Conservation (phyloP, 768 basidiomycete species). For the Psilocybe sp. region DNA sequence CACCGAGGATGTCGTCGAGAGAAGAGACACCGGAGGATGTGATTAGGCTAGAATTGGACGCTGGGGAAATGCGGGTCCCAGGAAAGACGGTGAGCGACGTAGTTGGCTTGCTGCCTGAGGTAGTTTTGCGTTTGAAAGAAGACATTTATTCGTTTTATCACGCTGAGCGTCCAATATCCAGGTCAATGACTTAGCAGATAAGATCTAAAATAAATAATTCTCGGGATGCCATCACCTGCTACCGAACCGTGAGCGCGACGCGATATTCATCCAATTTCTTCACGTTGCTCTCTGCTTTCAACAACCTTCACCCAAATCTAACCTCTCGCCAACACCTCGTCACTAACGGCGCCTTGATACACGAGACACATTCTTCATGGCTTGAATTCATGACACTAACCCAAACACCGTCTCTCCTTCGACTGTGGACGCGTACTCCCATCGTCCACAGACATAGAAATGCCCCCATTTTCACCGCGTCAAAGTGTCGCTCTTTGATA, state of each 20-base stretch:
- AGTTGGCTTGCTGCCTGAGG: conserved; percentile 33
- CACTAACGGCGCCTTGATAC: conserved; percentile 1
- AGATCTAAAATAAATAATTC: not conserved
- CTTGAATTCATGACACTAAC: no score
- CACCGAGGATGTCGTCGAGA: conserved; percentile 92
- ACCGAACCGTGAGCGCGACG: no score
- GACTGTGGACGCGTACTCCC: no score
- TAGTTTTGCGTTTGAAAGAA: conserved; percentile 72
- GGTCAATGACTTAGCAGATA: conserved; percentile 1
- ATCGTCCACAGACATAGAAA: no score
- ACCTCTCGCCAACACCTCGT: conserved; percentile 1
- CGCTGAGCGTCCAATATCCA: not conserved
- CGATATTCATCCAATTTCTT: no score
- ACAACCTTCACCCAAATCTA: not conserved
- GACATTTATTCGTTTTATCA: conserved; percentile 44
- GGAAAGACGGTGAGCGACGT: conserved; percentile 28
- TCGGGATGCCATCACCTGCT: no score
- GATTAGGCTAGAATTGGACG: conserved; percentile 51
- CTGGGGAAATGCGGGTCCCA: conserved; percentile 60
- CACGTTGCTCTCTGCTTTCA: no score
- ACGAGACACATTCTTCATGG: not conserved
- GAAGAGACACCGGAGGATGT: conserved; percentile 90
- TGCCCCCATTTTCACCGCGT: no score
- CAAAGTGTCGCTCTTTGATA: no score
- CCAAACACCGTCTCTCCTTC: no score